Base-by-base conservation (phyloP, 306 rosid species). In the Castanea mollissima region DNA sequence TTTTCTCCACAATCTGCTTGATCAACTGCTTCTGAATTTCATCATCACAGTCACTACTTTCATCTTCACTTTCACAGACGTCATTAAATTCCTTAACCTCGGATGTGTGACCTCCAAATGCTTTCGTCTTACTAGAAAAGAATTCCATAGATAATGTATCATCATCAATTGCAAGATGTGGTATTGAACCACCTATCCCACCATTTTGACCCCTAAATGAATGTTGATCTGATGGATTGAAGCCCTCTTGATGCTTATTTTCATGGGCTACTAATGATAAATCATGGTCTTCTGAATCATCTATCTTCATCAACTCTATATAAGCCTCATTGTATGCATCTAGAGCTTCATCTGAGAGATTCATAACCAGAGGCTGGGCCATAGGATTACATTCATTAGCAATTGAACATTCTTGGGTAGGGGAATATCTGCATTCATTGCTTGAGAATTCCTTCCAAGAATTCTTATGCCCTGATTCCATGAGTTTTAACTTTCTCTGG, bases 11-110 rank as follows among this genome's bases (percentile, higher is more conserved):
- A 81, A 91, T 90, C 79, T 90, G 85, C 86, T 73, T 85, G 79
- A 93, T 93, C 82, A 91, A 79, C n/a, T 89, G 89, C 73, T 79
- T 89, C 85, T 93, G 92, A 86, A 81, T 69, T 76, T 91, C 97
- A 78, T 74, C 70, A 72, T 91, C 97, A 65, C 78, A 85, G 77
- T 78, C 92, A 83, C 88, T 67, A 57, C 27, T 76, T 81, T 87
- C 91, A 71, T 84, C 92, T 75, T 68, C 80, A 41, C 64, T 54
- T n/a, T 14, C 81, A 23, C 67, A 55, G n/a, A 54, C 79, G 41
- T 55, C 86, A 60, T 80, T 80, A 49, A 87, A 54, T 71, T 60
- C 84, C 49, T 51, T 76, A 74, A 72, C 81, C 77, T 60, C 20
- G 62, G 82, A 79, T 32, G 76, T 74, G 77, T 73, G 77, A 63